phyloP scores from a whole-genome alignment of 139 green algal genomes.

The Ettlia oleoabundans region DNA sequence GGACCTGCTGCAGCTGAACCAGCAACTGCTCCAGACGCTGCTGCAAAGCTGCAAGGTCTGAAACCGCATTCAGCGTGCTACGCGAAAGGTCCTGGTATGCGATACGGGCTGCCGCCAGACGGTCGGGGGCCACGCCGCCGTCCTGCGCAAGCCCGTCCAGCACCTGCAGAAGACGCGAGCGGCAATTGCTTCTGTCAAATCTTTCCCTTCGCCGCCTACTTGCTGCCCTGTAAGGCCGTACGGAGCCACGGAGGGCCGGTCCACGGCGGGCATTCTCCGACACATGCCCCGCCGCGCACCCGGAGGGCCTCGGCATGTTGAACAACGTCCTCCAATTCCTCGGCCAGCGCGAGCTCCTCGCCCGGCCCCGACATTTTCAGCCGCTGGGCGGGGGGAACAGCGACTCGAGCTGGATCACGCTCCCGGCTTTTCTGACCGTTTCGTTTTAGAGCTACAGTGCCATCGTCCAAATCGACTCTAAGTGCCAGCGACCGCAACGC shows the following conservation, averaged over 20 bases:
- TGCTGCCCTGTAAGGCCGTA: not conserved
- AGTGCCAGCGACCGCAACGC: no score
- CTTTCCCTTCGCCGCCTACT: not conserved
- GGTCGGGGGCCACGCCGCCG: not conserved
- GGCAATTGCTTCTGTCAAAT: not conserved
- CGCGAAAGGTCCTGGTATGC: not conserved
- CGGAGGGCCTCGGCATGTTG: not conserved
- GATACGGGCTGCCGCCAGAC: not conserved
- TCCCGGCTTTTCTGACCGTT: no score
- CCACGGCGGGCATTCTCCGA: not conserved
- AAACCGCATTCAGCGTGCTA: not conserved
- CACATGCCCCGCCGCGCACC: not conserved
- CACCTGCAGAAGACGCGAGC: not conserved
- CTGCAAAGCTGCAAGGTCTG: constrained; percentile 6
- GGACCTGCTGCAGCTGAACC: not conserved
- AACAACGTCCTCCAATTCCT: not conserved
- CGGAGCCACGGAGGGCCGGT: not conserved
- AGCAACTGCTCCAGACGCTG: constrained; percentile 13
- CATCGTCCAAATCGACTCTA: no score
- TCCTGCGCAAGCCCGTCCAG: not conserved
- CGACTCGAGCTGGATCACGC: no score
- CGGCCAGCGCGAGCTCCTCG: not conserved
- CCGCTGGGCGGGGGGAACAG: no score
- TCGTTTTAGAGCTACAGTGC: no score
- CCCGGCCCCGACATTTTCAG: no score